Percentiles rank a stretch among this genome's conserved stretches.
Evolutionary conservation across 305 asterid genomes (phyloP).

Genomic region (Plantago lanceolata): DNA sequence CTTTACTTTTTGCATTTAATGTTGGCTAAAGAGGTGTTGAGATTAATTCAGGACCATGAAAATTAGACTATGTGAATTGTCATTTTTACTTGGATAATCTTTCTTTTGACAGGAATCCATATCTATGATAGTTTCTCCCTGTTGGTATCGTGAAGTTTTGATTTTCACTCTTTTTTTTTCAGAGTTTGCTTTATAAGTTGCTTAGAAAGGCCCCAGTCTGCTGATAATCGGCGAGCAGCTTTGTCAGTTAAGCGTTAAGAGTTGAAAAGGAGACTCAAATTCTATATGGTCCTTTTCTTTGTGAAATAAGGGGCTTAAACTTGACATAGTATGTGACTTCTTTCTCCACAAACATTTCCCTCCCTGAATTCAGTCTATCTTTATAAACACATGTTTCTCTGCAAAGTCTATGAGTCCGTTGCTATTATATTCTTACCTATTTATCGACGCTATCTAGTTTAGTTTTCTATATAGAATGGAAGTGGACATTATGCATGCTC

Average conservation of each 20-base stretch:
- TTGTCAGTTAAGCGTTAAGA: no score
- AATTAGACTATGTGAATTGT: background rate
- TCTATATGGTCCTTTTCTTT: background rate
- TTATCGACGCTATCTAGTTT: background rate
- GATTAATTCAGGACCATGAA: conserved; percentile 1
- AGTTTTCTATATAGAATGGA: no score
- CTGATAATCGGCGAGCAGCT: background rate
- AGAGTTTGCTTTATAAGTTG: background rate
- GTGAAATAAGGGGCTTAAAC: background rate
- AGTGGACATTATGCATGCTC: no score
- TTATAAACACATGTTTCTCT: background rate
- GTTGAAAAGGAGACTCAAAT: background rate
- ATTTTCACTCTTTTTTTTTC: background rate
- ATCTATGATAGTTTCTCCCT: background rate
- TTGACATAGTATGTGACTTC: background rate
- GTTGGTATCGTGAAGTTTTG: background rate
- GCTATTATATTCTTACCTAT: background rate
- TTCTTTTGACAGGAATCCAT: background rate
- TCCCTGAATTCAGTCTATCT: background rate
- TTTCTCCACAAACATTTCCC: background rate
- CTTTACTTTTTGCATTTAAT: conserved; percentile 2
- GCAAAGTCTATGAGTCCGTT: background rate
- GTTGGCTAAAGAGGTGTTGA: background rate
- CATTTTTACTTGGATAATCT: background rate
- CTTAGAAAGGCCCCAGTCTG: background rate